Conservation (phyloP, 169 alveolate species). For the Plasmodium relictum region DNA sequence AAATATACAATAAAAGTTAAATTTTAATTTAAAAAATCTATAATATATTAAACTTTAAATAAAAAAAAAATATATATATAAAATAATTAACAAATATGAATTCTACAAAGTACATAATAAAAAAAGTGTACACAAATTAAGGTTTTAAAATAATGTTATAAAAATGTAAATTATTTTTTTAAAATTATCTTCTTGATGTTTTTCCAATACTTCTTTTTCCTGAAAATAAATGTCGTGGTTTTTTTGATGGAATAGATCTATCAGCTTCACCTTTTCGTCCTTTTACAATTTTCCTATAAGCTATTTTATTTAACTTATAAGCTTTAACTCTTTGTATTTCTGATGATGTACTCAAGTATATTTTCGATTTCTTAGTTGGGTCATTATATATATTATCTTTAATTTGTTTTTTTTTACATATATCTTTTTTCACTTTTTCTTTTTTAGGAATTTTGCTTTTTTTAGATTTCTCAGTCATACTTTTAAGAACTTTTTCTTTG, state of each 20-base stretch:
- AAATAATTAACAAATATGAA: too few species aligned
- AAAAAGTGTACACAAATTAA: too few species aligned
- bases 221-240: constrained; percentile 96
- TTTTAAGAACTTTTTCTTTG: constrained; percentile 27
- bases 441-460: not conserved
- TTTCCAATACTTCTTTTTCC: constrained; percentile 98
- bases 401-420: constrained; percentile 41
- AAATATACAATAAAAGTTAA: too few species aligned
- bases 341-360: constrained; percentile 65
- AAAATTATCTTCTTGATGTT: constrained; percentile 92
- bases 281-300: constrained; percentile 83
- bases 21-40: not conserved
- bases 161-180: not conserved
- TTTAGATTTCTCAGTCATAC: constrained; percentile 45
- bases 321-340: constrained; percentile 79
- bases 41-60: not conserved
- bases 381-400: constrained; percentile 43
- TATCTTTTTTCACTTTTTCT: constrained; percentile 38
- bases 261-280: constrained; percentile 94
- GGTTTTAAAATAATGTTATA: too few species aligned
- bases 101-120: too few species aligned
- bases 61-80: not conserved
- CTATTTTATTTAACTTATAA: constrained; percentile 79
- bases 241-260: constrained; percentile 90
- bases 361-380: constrained; percentile 40